Conservation (phyloP, 2,329 filamentous ascomycete genomes). For the Aspergillus japonicus region DNA sequence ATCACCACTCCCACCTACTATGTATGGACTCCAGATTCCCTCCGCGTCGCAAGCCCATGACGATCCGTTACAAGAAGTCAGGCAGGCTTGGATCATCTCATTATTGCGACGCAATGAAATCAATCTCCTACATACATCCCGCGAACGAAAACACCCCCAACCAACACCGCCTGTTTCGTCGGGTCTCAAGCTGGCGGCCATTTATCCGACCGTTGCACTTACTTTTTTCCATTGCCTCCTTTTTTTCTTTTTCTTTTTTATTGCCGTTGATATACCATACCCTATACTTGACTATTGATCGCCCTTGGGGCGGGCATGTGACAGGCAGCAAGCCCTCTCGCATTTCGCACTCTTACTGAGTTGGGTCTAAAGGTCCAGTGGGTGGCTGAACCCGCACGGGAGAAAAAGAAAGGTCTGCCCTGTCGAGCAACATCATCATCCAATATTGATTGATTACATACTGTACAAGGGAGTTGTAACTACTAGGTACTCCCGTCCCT, state of each 20-base stretch:
- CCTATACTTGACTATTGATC: conserved; percentile 1
- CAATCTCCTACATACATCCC: neutral
- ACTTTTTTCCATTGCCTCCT: neutral
- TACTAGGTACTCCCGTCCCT: neutral
- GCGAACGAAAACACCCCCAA: neutral
- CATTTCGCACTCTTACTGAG: conserved; percentile 10
- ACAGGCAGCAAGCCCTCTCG: conserved; percentile 4
- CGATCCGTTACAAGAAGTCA: neutral
- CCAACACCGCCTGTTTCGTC: conserved; percentile 12
- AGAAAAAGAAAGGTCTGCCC: conserved; percentile 1
- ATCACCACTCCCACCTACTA: neutral
- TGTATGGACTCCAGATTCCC: neutral
- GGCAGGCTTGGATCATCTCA: neutral
- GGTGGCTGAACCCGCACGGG: conserved; percentile 4
- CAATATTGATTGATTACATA: neutral
- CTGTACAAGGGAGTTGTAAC: neutral
- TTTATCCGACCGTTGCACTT: neutral
- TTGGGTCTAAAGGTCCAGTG: conserved; percentile 5
- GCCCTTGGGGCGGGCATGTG: conserved; percentile 11
- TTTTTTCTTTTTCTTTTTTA: neutral
- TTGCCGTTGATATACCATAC: neutral
- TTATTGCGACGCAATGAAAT: neutral
- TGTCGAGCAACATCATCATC: conserved; percentile 5
- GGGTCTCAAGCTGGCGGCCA: neutral
- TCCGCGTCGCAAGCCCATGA: neutral